These are phyloP conservation scores for Phytophthora pini DNA, from an alignment of 352 stramenopile genomes.

Conservation along the genomic window DNA sequence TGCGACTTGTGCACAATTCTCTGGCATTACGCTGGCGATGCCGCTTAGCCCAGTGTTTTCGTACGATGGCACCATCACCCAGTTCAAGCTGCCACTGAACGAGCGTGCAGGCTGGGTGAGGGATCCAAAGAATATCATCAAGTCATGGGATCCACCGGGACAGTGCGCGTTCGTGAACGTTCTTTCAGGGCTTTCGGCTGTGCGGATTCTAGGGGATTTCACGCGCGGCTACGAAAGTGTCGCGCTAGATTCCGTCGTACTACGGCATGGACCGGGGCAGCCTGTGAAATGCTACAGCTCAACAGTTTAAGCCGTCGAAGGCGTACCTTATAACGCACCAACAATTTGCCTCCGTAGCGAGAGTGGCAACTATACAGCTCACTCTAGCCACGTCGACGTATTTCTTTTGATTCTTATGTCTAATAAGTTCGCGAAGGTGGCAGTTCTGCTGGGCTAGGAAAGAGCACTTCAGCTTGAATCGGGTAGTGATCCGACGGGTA, in stretches of 20 bases:
- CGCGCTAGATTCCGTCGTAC: slow-evolving; percentile 83
- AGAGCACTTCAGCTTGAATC: slow-evolving; percentile 83
- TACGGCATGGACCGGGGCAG: slow-evolving; percentile 63
- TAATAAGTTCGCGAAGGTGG: slow-evolving; percentile 43
- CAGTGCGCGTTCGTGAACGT: slow-evolving; percentile 92
- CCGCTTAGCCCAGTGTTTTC: slow-evolving; percentile 74
- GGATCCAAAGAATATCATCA: slow-evolving; percentile 91
- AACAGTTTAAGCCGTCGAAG: slow-evolving; percentile 17
- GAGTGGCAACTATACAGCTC: slow-evolving; percentile 4
- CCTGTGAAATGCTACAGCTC: slow-evolving; percentile 40
- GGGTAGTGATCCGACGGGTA: slow-evolving; percentile 91
- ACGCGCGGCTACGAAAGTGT: slow-evolving; percentile 92
- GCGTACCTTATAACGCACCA: slow-evolving; percentile 19
- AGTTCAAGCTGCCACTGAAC: slow-evolving; percentile 82
- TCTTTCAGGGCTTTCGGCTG: slow-evolving; percentile 79
- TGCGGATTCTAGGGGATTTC: slow-evolving; percentile 93
- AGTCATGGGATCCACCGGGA: slow-evolving; percentile 65
- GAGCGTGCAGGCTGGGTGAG: slow-evolving; percentile 90
- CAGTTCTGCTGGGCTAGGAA: slow-evolving; percentile 65
- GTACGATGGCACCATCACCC: slow-evolving; percentile 84
- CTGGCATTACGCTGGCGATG: slow-evolving; percentile 87
- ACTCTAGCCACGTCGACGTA: slow-evolving; percentile 25
- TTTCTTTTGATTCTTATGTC: slow-evolving; percentile 32
- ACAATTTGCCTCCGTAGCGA: slow-evolving; percentile 18
- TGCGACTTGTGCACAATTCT: slow-evolving; percentile 79